These are phyloP conservation scores for Oehlia diaphana DNA, from an alignment of 192 early-diverging fungal genomes.

Conservation along the genomic window DNA sequence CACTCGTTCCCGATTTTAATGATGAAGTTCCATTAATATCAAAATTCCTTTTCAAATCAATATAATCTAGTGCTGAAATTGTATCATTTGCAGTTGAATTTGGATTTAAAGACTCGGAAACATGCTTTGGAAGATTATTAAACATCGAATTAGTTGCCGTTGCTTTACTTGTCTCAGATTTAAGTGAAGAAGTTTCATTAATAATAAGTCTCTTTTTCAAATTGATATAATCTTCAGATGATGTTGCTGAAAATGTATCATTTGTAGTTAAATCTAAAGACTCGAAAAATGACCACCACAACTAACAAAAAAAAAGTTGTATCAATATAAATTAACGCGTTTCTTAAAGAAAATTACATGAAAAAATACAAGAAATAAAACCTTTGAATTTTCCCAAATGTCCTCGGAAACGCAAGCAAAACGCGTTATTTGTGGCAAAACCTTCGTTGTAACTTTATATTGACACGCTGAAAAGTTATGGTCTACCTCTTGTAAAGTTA, in stretches of 20 bases:
- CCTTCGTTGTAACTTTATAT: conserved; percentile 47
- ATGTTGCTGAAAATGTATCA: conserved; percentile 8
- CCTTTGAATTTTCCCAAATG: conserved; percentile 48
- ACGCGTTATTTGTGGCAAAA: conserved; percentile 51
- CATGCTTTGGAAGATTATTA: no score
- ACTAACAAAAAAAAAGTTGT: neutral
- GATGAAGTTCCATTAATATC: neutral
- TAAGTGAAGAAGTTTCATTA: neutral
- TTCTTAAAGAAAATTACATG: neutral
- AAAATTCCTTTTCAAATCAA: neutral
- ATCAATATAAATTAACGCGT: neutral
- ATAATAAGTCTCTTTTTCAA: neutral
- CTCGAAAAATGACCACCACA: conserved; percentile 28
- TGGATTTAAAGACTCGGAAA: conserved; percentile 22
- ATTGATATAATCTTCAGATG: neutral
- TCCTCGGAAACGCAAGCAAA: conserved; percentile 45
- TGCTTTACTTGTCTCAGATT: neutral
- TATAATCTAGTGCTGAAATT: neutral
- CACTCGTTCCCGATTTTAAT: neutral
- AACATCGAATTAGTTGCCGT: neutral
- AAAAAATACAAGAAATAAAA: conserved; percentile 20
- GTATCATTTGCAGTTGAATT: conserved; percentile 19
- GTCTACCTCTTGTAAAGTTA: conserved; percentile 56
- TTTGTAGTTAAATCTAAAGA: conserved; percentile 27
- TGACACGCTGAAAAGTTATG: conserved; percentile 57